Percentiles rank a stretch among this genome's conserved stretches.
These are phyloP conservation scores for Stemphylium vesicarium DNA, from an alignment of 2,329 filamentous ascomycete species.

Conservation along the genomic window DNA sequence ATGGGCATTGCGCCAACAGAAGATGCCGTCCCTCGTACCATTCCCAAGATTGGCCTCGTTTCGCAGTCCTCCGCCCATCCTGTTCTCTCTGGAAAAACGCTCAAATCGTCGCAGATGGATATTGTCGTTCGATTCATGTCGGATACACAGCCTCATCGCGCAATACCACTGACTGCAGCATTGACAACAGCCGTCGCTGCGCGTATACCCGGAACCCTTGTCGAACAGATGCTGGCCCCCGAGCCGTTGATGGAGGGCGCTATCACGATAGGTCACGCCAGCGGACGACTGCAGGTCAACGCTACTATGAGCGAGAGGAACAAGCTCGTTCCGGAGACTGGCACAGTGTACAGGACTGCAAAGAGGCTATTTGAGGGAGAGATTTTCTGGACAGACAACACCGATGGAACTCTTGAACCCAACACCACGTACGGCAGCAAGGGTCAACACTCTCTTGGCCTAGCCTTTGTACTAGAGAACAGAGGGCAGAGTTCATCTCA, in stretches of 20 bases:
- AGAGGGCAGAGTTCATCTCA: constrained; percentile 17
- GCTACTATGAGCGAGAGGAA: constrained; percentile 39
- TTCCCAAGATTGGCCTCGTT: constrained; percentile 69
- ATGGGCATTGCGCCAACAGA: constrained; percentile 65
- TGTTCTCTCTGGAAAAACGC: constrained; percentile 48
- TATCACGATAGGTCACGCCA: constrained; percentile 51
- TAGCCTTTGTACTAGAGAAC: constrained; percentile 26
- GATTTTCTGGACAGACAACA: constrained; percentile 30
- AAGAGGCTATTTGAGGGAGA: constrained; percentile 47
- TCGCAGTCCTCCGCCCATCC: constrained; percentile 49
- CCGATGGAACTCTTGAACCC: background rate
- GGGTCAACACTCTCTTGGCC: constrained; percentile 29
- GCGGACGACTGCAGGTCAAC: constrained; percentile 47
- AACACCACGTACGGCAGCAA: constrained; percentile 7
- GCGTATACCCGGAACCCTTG: constrained; percentile 45
- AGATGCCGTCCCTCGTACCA: constrained; percentile 58
- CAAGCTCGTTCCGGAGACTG: constrained; percentile 29
- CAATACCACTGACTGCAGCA: constrained; percentile 53
- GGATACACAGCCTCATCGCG: constrained; percentile 53
- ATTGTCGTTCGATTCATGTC: constrained; percentile 54
- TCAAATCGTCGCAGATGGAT: constrained; percentile 44
- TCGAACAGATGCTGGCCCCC: constrained; percentile 39
- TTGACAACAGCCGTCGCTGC: constrained; percentile 52
- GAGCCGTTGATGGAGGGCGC: constrained; percentile 33
- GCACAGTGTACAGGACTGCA: constrained; percentile 47